These are phyloP conservation scores for Fomitopsis palustris DNA, from an alignment of 1,284 basidiomycete genomes.

Conservation along the genomic window DNA sequence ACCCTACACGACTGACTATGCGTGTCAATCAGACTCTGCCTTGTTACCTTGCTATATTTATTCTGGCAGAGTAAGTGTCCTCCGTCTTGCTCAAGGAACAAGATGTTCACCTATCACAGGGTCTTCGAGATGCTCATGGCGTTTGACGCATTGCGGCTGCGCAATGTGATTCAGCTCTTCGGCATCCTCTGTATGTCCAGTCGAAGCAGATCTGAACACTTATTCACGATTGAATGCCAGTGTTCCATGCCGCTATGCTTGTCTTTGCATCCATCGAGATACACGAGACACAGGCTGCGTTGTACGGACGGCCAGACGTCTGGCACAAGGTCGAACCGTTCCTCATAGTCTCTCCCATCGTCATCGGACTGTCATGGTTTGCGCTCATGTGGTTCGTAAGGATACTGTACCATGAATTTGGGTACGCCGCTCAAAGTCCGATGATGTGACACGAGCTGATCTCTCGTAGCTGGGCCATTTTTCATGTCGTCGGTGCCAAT, in stretches of 20 bases:
- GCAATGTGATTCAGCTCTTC: conserved; percentile 74
- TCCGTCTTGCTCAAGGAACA: not conserved
- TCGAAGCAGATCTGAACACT: too few relatives aligned
- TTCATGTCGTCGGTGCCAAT: conserved; percentile 80
- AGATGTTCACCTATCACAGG: conserved; percentile 33
- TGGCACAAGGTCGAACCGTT: conserved; percentile 44
- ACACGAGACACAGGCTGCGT: conserved; percentile 60
- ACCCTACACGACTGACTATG: not conserved
- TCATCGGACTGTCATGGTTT: conserved; percentile 36
- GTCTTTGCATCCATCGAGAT: conserved; percentile 74
- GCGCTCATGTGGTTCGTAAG: conserved; percentile 36
- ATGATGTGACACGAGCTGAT: too few relatives aligned
- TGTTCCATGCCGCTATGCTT: conserved; percentile 70
- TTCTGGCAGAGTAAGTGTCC: conserved; percentile 65
- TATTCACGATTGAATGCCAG: conserved; percentile 37
- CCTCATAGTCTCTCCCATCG: conserved; percentile 37
- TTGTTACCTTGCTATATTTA: conserved; percentile 79
- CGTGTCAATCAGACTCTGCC: conserved; percentile 59
- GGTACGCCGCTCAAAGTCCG: conserved; percentile 23
- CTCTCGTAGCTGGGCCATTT: conserved; percentile 69
- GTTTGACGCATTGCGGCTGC: conserved; percentile 67
- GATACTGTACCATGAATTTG: conserved; percentile 43
- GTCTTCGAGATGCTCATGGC: conserved; percentile 72
- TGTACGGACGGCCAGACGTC: conserved; percentile 38
- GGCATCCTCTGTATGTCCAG: conserved; percentile 66